Evolutionary conservation across 2,329 filamentous ascomycete genomes (phyloP).

Genomic region (Xylaria sp.): DNA sequence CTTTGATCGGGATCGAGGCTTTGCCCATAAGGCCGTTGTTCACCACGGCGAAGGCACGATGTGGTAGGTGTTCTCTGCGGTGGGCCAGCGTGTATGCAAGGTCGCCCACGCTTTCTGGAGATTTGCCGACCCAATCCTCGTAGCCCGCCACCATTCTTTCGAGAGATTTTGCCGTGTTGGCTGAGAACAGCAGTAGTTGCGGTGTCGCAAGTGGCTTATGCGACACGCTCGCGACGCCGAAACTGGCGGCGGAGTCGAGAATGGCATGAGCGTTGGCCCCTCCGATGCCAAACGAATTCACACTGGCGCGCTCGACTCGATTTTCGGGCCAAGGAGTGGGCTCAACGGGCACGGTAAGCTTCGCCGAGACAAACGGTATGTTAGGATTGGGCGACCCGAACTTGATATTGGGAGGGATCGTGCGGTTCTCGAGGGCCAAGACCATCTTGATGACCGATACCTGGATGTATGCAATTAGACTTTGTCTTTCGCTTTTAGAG

Average conservation of each 20-base stretch:
- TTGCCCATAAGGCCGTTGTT: conserved; percentile 8
- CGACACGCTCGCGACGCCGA: not conserved
- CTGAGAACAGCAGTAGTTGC: conserved; percentile 21
- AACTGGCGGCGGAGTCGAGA: conserved; percentile 1
- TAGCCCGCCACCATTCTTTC: conserved; percentile 10
- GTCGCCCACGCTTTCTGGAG: conserved; percentile 14
- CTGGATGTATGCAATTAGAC: no score
- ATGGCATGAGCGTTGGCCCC: conserved; percentile 28
- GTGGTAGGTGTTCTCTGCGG: conserved; percentile 20
- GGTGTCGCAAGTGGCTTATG: not conserved
- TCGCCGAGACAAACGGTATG: conserved; percentile 21
- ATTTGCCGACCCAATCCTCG: conserved; percentile 6
- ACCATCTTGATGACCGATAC: conserved; percentile 28
- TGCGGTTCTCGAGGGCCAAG: conserved; percentile 15
- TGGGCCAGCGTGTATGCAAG: conserved; percentile 21
- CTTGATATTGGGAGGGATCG: conserved; percentile 34
- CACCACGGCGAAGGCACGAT: conserved; percentile 18
- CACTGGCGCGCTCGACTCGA: conserved; percentile 17
- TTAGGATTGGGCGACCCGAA: conserved; percentile 33
- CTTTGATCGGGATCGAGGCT: not conserved
- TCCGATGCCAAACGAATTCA: conserved; percentile 31
- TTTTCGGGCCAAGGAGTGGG: conserved; percentile 12
- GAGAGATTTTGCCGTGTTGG: conserved; percentile 19
- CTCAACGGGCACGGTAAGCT: conserved; percentile 10
- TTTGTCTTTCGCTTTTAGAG: no score